phyloP scores from a whole-genome alignment of 176 grass and related monocot species.

The Phoenix dactylifera region DNA sequence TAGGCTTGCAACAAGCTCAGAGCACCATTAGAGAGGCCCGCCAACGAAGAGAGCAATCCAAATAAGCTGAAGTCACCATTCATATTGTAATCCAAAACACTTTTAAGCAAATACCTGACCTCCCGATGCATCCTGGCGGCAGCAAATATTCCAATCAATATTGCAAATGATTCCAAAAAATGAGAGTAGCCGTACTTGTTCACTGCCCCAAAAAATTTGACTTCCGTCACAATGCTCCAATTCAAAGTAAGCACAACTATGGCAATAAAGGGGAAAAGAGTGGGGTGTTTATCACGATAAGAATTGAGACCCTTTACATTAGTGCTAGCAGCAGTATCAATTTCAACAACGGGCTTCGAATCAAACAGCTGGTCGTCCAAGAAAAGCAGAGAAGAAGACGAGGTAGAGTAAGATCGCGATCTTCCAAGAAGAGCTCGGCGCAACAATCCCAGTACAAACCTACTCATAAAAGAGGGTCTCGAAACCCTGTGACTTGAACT shows the following conservation, averaged over 20 bases:
- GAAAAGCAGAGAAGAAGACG: too few species aligned
- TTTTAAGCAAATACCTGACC: constrained; percentile 28
- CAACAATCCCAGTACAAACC: too few species aligned
- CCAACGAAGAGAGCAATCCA: constrained; percentile 29
- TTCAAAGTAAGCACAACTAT: constrained; percentile 33
- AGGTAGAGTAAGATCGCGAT: too few species aligned
- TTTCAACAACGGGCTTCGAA: too few species aligned
- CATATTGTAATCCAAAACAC: constrained; percentile 37
- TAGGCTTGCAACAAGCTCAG: constrained; percentile 51
- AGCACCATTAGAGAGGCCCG: constrained; percentile 25
- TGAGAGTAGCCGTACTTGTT: constrained; percentile 31
- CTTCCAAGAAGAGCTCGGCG: too few species aligned
- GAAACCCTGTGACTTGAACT: too few species aligned
- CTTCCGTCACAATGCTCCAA: constrained; percentile 30
- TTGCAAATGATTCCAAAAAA: constrained; percentile 29
- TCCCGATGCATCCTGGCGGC: constrained; percentile 20
- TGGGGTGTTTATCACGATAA: too few species aligned
- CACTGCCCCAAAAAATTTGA: constrained; percentile 44
- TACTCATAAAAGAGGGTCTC: too few species aligned
- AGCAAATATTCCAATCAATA: constrained; percentile 32
- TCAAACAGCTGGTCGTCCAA: too few species aligned
- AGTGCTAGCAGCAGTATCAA: too few species aligned
- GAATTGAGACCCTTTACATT: too few species aligned
- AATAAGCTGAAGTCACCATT: constrained; percentile 38
- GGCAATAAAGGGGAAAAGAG: constrained; percentile 31